Evolutionary conservation across 352 stramenopile genomes (phyloP).

Genomic region (Pythium phragmitis): DNA sequence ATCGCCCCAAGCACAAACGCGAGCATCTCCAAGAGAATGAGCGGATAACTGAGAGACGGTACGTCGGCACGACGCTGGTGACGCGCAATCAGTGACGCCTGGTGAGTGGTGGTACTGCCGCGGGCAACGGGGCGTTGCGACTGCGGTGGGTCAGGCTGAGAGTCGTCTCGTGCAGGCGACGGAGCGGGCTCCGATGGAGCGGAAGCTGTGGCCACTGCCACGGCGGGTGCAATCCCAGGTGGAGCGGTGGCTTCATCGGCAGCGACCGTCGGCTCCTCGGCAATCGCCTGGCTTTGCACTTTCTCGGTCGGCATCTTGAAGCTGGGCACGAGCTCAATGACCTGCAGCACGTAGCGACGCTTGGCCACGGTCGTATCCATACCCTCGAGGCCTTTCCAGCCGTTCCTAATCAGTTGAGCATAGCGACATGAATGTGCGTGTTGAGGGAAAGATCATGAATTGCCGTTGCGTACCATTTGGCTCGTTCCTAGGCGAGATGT

Average conservation of each 20-base stretch:
- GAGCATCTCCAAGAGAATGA: constrained; percentile 26
- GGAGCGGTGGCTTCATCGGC: neutral
- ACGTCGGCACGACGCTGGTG: constrained; percentile 16
- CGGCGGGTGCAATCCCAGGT: neutral
- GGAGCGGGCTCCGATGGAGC: neutral
- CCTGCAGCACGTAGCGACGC: constrained; percentile 50
- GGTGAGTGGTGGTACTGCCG: neutral
- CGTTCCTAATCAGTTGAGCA: constrained; percentile 39
- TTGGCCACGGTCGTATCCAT: constrained; percentile 40
- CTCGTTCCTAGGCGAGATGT: constrained; percentile 35
- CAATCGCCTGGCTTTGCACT: neutral
- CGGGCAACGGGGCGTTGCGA: neutral
- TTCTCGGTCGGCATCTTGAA: constrained; percentile 39
- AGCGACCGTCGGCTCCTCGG: constrained; percentile 6
- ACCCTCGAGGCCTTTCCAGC: constrained; percentile 42
- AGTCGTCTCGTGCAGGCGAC: neutral
- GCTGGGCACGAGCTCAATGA: constrained; percentile 45
- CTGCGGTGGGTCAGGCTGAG: neutral
- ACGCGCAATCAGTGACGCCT: constrained; percentile 9
- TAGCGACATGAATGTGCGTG: neutral
- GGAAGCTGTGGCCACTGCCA: neutral
- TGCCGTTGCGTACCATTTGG: constrained; percentile 47
- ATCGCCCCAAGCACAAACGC: constrained; percentile 18
- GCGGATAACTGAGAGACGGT: constrained; percentile 20
- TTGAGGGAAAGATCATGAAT: neutral